A percentile compares a stretch with the other conserved stretches of the same genome.
Conservation (phyloP, 441 rosid species). For the Aquilaria agallochum region DNA sequence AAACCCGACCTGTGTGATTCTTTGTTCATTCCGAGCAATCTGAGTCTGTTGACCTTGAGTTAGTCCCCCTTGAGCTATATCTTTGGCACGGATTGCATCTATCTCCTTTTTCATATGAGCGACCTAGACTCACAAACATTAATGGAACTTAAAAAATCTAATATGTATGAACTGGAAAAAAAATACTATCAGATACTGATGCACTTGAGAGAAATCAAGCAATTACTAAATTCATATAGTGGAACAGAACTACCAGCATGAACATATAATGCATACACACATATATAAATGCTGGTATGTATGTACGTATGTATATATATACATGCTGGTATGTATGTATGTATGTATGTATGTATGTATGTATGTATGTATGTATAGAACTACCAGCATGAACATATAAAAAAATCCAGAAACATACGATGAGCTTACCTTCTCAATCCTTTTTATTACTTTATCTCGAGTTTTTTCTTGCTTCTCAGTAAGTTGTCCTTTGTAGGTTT, state of each 20-base stretch:
- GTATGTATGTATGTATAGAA: neutral
- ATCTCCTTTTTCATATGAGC: conserved; percentile 98
- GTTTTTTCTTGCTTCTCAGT: conserved; percentile 98
- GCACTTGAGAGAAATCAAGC: too few species aligned
- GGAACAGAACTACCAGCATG: too few species aligned
- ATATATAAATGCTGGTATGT: neutral
- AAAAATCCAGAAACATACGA: conserved; percentile 7
- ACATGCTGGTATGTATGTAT: too few species aligned
- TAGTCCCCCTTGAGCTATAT: conserved; percentile 93
- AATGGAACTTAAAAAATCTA: neutral
- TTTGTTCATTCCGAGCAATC: conserved; percentile 97
- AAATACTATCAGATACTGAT: too few species aligned
- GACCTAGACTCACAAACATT: conserved; percentile 48
- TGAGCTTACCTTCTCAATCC: conserved; percentile 73
- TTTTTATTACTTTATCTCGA: conserved; percentile 76
- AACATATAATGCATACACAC: neutral
- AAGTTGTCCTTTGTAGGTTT: conserved; percentile 90
- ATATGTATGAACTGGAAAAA: neutral
- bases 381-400: too few species aligned
- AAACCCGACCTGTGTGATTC: conserved; percentile 67
- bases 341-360: too few species aligned
- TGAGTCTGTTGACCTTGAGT: conserved; percentile 99
- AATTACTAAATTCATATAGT: too few species aligned
- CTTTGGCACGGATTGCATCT: conserved; percentile 94
- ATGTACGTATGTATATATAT: neutral